A percentile compares a stretch with the other conserved stretches of the same genome.
These are phyloP conservation scores for Schizochytrium sp. DNA, from an alignment of 108 stramenopile species.

Conservation along the genomic window DNA sequence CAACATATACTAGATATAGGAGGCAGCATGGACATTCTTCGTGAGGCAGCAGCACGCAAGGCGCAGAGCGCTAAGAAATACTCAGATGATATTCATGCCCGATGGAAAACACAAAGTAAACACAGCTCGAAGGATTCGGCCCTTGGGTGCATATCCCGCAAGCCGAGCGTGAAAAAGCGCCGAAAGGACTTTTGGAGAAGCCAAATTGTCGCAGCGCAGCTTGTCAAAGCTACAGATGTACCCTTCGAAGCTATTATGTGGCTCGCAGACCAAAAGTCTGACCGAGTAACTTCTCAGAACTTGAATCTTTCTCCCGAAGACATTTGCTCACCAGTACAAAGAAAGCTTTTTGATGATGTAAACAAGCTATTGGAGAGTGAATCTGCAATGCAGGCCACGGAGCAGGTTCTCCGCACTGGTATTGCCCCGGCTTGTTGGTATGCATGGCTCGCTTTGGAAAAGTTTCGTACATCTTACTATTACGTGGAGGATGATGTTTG, in stretches of 20 bases:
- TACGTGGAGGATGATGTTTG: neutral
- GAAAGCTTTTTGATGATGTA: neutral
- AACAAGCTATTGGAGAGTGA: neutral
- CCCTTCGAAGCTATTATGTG: constrained; percentile 43
- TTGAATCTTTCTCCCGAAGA: neutral
- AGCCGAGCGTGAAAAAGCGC: neutral
- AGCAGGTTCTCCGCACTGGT: neutral
- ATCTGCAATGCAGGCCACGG: neutral
- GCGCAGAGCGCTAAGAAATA: neutral
- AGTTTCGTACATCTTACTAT: neutral
- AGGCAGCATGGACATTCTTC: constrained; percentile 3
- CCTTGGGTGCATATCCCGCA: neutral
- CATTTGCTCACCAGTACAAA: constrained; percentile 1
- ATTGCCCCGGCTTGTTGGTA: constrained; percentile 1
- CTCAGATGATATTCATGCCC: too few relatives aligned
- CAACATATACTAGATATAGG: neutral
- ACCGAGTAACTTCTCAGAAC: constrained; percentile 9
- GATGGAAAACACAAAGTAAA: neutral
- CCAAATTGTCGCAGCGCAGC: neutral
- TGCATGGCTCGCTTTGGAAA: constrained; percentile 22
- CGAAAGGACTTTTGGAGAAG: neutral
- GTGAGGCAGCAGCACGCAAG: constrained; percentile 28
- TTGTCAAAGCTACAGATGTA: neutral
- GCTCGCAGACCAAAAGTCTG: neutral
- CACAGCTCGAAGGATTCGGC: neutral